Evolutionary conservation across 2,329 filamentous ascomycete genomes (phyloP).

Genomic region (Epichloe gansuensis): DNA sequence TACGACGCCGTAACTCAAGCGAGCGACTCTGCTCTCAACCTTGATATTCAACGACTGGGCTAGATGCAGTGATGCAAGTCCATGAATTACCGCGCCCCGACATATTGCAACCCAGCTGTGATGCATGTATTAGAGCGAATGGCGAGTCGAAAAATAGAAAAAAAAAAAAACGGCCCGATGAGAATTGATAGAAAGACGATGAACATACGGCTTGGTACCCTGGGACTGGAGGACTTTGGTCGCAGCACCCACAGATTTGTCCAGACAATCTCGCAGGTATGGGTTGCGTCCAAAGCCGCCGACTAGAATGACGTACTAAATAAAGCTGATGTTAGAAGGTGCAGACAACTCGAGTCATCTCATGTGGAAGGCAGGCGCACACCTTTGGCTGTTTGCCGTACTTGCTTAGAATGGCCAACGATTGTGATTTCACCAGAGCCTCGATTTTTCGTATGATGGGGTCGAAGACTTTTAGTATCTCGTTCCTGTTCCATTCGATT

Average conservation of each 20-base stretch:
- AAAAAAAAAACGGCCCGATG: not conserved
- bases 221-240: conserved; percentile 18
- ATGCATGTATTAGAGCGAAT: not conserved
- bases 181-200: not conserved
- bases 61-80: conserved; percentile 5
- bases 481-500: not conserved
- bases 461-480: conserved; percentile 8
- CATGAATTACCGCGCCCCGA: conserved; percentile 20
- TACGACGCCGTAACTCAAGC: conserved; percentile 16
- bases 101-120: conserved; percentile 24
- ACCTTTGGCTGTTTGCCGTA: conserved; percentile 15
- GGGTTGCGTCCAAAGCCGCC: conserved; percentile 25
- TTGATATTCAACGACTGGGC: conserved; percentile 4
- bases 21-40: conserved; percentile 15
- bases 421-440: conserved; percentile 15
- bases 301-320: conserved; percentile 25
- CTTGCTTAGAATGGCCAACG: conserved; percentile 8
- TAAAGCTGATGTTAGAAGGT: conserved; percentile 7
- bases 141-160: not conserved
- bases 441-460: conserved; percentile 12
- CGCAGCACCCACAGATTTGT: not conserved
- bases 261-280: conserved; percentile 16
- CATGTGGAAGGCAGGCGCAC: not conserved
- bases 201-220: conserved; percentile 22
- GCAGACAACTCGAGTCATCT: no score